Base-by-base conservation (phyloP, 2,329 filamentous ascomycete species). In the Xylariaceae sp. region DNA sequence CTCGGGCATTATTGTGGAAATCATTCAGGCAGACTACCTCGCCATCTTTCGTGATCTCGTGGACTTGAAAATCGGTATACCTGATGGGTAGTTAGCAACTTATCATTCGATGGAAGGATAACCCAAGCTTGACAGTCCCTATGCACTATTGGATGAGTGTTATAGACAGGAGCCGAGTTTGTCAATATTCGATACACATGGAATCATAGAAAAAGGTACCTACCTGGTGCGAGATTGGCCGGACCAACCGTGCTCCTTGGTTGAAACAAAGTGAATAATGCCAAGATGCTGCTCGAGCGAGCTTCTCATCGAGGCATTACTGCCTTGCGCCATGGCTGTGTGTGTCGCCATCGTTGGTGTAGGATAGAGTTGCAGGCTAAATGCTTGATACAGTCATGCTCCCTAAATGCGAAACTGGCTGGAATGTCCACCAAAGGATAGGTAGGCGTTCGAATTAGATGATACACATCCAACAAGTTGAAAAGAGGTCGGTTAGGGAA, bases 21-120 rank as follows among this genome's bases (percentile, higher is more conserved):
- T 79, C 82, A 55, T 74, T 79, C 45, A 97, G 78, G 73, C 94
- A 91, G 49, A 95, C 73, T 12, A 96, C 90, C 51, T 86, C 76
- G 14, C 92, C 92, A 68, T 89, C 84, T 26, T 87, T 86, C 17
- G 84, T 78, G 61, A 97, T 94, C 74, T 97, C 93, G 69, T 96
- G 93, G 66, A 97, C 93, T 65, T 95, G 80, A 68, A 97, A 97
- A 73, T 97, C 93, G 3, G 92, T 94, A 74, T 93, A 97, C 64
- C 91, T 86, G 44, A 37, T 21, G 5, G 16, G n/a, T 28, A 48
- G 39, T 66, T 26, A 68, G 60, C 33, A 52, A 41, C 26, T 29
- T 24, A 21, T 41, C 21, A 14, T 53, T 49, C 17, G 3, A 43
- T 19, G 16, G 6, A 11, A 39, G 43, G 31, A 40, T 28, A 24